Base-by-base conservation (phyloP, 768 basidiomycete genomes). In the Krasilnikovozyma curviuscula region DNA sequence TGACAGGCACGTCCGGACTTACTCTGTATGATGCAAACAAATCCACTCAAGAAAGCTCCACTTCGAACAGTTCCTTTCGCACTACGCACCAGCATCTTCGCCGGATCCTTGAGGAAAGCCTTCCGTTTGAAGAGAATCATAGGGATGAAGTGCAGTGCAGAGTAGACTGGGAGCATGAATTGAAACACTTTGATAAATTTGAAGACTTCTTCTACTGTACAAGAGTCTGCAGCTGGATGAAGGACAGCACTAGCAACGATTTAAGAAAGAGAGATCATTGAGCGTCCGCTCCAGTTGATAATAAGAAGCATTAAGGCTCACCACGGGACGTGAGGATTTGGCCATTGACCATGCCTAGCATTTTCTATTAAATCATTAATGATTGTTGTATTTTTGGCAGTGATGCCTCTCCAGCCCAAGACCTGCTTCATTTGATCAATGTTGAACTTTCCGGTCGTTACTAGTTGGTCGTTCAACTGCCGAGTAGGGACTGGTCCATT, bases 101-200 rank as follows among this genome's bases (percentile, higher is more conserved):
- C 3, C 31, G 38, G 27, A 21, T 46, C 32, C 13, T 19, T 24
- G 23, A 28, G 29, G 23, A 14, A 23, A n/a, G 38, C 19, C 40
- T 48, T 48, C 21, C 38, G 14, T 28, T 52, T 52, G 21, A 52
- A 41, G 24, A 52, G 16, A 23, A 52, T 19, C 10, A 33, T 29
- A 1, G 50, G 50, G 34, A 52, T 46, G 16, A 44, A 33, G 24
- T 52, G 50, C 14, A 52, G 40, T 5, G 50, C 28, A 2, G 45
- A 31, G 21, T 52, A 52, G 33, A 52, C 32, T 3, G 50, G 50
- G 1, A 52, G 31, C 45, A 45, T 45, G 38, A 40, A 40, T 18
- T 47, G 25, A 28, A 52, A 52, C 14, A 52, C 50, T 32, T 46
- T 39, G 24, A 30, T 24, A 31, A 52, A 47, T 2, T 46, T 38